A percentile compares a stretch with the other conserved stretches of the same genome.
Evolutionary conservation across 2,329 filamentous ascomycete genomes (phyloP).

Genomic region (Zymoseptoria brevis): DNA sequence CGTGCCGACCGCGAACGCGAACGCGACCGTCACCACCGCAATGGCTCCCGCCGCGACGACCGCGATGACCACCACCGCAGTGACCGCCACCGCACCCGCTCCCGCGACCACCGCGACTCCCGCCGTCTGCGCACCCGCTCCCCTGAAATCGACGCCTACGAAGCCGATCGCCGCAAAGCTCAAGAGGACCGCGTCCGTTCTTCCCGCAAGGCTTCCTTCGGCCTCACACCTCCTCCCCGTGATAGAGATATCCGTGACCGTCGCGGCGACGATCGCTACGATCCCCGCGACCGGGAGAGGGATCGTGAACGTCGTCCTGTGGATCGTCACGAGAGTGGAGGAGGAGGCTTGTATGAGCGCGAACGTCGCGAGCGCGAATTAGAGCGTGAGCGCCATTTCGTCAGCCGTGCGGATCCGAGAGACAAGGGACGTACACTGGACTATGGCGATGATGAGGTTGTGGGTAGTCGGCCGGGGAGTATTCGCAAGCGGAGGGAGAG

Average conservation of each 20-base stretch:
- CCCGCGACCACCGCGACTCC: constrained; percentile 38
- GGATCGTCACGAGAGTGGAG: neutral
- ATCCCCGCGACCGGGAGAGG: constrained; percentile 11
- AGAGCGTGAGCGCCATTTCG: constrained; percentile 80
- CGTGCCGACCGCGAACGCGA: constrained; percentile 24
- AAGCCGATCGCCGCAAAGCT: constrained; percentile 87
- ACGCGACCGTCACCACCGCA: constrained; percentile 49
- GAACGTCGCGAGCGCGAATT: constrained; percentile 83
- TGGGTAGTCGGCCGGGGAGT: constrained; percentile 44
- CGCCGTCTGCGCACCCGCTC: constrained; percentile 53
- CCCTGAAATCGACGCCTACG: constrained; percentile 85
- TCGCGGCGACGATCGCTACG: constrained; percentile 18
- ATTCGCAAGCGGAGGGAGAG: constrained; percentile 59
- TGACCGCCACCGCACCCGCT: constrained; percentile 1
- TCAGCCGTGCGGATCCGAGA: constrained; percentile 69
- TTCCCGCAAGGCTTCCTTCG: constrained; percentile 61
- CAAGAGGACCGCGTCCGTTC: constrained; percentile 91
- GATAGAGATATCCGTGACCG: constrained; percentile 10
- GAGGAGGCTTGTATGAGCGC: constrained; percentile 60
- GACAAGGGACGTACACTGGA: constrained; percentile 80
- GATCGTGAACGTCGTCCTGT: neutral
- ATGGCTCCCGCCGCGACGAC: constrained; percentile 36
- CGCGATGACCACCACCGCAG: constrained; percentile 22
- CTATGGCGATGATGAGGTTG: constrained; percentile 65
- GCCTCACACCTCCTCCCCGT: constrained; percentile 30